Base-by-base conservation (phyloP, 495 filamentous ascomycete genomes). In the Terfezia boudieri region DNA sequence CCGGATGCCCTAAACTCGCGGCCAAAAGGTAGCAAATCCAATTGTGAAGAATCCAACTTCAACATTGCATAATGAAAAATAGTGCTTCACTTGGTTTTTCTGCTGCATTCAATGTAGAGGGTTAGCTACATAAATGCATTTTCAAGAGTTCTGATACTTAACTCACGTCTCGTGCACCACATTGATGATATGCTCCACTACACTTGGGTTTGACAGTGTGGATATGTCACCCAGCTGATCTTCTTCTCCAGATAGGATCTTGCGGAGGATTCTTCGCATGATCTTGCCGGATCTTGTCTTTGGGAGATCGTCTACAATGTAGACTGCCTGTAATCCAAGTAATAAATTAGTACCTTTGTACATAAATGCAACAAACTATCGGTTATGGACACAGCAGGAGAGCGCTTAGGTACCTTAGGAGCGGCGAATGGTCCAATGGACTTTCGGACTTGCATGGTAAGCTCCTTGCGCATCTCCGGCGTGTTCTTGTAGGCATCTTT, bases 201-300 rank as follows among this genome's bases (percentile, higher is more conserved):
- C 80, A 52, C 73, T 77, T 51, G 58, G 55, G 36, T 58, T 49
- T 12, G 51, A 55, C 17, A 60, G 84, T 54, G 90, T 96, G 2
- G 85, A 84, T 35, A 71, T 89, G 62, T 99, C 92, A 61, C 90
- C 90, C 54, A 99, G 72, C 67, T 89, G 86, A 62, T 96, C 90
- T 69, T 96, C 92, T 74, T 99, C 90, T 10, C 87, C 87, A 49
- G 85, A 85, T 57, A 99, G 70, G 60, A 96, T 87, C 82, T 99
- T 96, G 56, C 90, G 80, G 70, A 99, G 67, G 68, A 99, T 95
- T 54, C 90, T 79, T 54, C 90, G 76, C 90, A 99, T 96, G 63
- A 96, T 99, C 81, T 99, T 99, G 55, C 90, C 90, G 60, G 82
- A 87, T 57, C 90, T 74, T 46, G 90, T 96, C 77, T 99, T 96